Percentiles rank a stretch among this genome's conserved stretches.
Conservation (phyloP, 2,329 filamentous ascomycete genomes). For the Ascocoryne sarcoides region DNA sequence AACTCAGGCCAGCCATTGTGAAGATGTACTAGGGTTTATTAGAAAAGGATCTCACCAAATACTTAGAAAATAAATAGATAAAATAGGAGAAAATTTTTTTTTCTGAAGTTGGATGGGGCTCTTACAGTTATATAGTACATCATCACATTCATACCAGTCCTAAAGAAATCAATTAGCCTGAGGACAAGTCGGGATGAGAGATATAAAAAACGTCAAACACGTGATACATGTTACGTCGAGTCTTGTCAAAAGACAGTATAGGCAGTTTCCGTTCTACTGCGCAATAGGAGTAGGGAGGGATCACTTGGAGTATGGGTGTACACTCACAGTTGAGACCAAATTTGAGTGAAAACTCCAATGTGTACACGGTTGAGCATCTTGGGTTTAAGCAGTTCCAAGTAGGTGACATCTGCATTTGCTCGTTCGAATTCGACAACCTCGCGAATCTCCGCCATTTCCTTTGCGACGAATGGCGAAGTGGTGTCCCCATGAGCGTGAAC, state of each 20-base stretch:
- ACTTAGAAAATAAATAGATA: no score
- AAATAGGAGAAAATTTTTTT: no score
- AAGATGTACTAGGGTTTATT: conserved; percentile 49
- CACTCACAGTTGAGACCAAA: conserved; percentile 72
- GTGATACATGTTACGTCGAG: no score
- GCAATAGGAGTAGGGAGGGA: no score
- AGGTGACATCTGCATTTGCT: conserved; percentile 58
- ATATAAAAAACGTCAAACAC: no score
- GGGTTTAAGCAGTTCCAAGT: conserved; percentile 63
- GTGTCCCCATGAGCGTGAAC: conserved; percentile 58
- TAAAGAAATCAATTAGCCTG: no score
- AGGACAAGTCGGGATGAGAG: no score
- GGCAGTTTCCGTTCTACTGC: no score
- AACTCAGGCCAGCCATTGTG: conserved; percentile 58
- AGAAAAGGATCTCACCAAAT: no score
- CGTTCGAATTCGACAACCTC: conserved; percentile 71
- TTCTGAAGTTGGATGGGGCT: no score
- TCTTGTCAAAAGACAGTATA: no score
- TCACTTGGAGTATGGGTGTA: no score
- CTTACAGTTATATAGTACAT: conserved; percentile 42
- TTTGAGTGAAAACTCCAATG: conserved; percentile 64
- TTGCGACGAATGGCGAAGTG: conserved; percentile 54
- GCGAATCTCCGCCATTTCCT: conserved; percentile 64
- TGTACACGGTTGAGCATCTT: conserved; percentile 66
- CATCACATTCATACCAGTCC: conserved; percentile 70